phyloP scores from a whole-genome alignment of 1,284 basidiomycete genomes.

The Cryptococcus neoformans region DNA sequence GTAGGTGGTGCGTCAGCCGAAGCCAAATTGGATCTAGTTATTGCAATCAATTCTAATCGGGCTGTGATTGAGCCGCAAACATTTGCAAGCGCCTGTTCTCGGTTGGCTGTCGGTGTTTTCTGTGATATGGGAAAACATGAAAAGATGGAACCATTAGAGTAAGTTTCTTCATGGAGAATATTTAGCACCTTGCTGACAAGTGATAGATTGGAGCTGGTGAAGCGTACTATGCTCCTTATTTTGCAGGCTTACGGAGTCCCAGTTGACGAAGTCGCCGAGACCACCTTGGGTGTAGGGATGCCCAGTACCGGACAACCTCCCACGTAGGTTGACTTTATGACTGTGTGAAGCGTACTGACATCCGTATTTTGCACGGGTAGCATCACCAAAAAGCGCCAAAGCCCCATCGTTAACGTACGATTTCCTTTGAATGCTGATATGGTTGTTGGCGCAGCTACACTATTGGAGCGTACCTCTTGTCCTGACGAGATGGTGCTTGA shows the following conservation, averaged over 20 bases:
- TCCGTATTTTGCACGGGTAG: background rate
- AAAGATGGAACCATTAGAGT: slow-evolving; percentile 4
- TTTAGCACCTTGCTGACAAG: background rate
- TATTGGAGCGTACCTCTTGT: slow-evolving; percentile 14
- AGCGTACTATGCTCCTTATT: slow-evolving; percentile 15
- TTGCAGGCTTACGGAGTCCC: slow-evolving; percentile 30
- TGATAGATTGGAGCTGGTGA: slow-evolving; percentile 13
- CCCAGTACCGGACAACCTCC: slow-evolving; percentile 15
- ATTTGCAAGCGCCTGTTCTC: slow-evolving; percentile 25
- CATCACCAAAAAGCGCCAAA: slow-evolving; percentile 15
- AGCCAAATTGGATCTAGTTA: slow-evolving; percentile 28
- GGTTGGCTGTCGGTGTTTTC: slow-evolving; percentile 14
- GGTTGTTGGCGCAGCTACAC: slow-evolving; percentile 15
- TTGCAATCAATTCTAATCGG: slow-evolving; percentile 30
- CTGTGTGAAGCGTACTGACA: background rate
- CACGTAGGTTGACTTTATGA: slow-evolving; percentile 8
- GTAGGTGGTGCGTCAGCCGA: slow-evolving; percentile 1
- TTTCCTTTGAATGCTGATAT: slow-evolving; percentile 21
- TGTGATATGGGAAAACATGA: slow-evolving; percentile 1
- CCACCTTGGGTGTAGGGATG: slow-evolving; percentile 10
- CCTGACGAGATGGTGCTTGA: slow-evolving; percentile 30
- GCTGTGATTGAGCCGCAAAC: slow-evolving; percentile 16
- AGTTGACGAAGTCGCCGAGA: slow-evolving; percentile 14
- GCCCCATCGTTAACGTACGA: background rate
- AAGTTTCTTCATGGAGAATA: background rate